Evolutionary conservation across 2,329 filamentous ascomycete genomes (phyloP), one percentile per base, ranked within the genome.

Genomic region (Ophioceras dolichostomum): DNA sequence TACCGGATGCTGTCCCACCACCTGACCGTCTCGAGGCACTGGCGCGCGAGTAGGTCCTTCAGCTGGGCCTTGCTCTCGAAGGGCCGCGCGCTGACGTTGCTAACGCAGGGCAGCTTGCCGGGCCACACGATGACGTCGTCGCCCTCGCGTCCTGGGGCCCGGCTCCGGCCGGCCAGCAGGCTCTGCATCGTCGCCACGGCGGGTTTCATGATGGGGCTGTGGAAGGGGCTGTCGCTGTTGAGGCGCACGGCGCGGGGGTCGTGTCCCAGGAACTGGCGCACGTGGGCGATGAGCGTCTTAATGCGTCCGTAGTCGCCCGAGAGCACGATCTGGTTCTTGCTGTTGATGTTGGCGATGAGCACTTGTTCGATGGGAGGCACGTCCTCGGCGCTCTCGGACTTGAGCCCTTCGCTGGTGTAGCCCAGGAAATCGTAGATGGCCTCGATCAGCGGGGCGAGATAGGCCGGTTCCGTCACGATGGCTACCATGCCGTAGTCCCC

Each of bases 1-100:
- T 93, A 94, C 46, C 76, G 78, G 49, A 96, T 88, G 49, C 84
- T 91, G 47, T 93, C 85, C 79, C 88, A 94, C 89, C 89, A 96
- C 41, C 75, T 70, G 30, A 96, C 86, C 21, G 88, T 95, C 61
- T 94, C 86, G n/a, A 91, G 76, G 43, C 83, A 88, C 51, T 87
- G 82, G 13, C 96, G 63, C 0, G 91, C 93, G 49, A 80, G 88
- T 12, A 98, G 63, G 44, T 93, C 79, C 53, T 84, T 84, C 22
- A 95, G 64, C 44, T 93, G 75, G 29, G 76, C 75, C 47, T 75
- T 77, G 45, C 73, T 83, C 44, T 65, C 56, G 47, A 94, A 94
- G 1, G 87, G 87, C 38, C 77, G 62, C 4, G 82, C 88, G 7
- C 79, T 82, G 31, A 95, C 82, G 55, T 96, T 96, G 50, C 83